Percentiles rank a stretch among this genome's conserved stretches.
phyloP scores from a whole-genome alignment of 331 rosid species.

The Telfairia occidentalis region DNA sequence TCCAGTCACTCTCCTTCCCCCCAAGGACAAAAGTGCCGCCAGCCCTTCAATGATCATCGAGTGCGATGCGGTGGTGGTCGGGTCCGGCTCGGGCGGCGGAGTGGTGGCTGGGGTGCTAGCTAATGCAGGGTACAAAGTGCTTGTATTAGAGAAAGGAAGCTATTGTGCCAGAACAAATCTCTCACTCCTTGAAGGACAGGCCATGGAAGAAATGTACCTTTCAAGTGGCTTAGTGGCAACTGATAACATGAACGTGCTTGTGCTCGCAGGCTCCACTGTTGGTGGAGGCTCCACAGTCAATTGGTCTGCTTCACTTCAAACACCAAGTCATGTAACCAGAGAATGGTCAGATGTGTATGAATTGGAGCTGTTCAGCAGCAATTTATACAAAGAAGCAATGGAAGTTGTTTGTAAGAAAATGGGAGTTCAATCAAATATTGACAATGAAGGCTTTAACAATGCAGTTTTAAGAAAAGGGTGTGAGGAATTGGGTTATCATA shows the following conservation, averaged over 20 bases:
- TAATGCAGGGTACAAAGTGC: conserved; percentile 57
- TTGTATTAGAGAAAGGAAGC: conserved; percentile 62
- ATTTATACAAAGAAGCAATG: conserved; percentile 49
- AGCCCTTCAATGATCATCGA: conserved; percentile 40
- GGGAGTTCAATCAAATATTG: conserved; percentile 56
- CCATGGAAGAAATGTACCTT: conserved; percentile 63
- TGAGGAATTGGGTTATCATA: conserved; percentile 55
- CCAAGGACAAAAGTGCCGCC: conserved; percentile 16
- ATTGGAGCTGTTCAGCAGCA: conserved; percentile 47
- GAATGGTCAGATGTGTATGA: conserved; percentile 47
- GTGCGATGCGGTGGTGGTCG: conserved; percentile 74
- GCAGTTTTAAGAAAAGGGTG: conserved; percentile 67
- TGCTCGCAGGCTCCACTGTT: conserved; percentile 64
- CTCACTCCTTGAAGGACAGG: conserved; percentile 65
- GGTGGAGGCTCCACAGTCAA: conserved; percentile 80
- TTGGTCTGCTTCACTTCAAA: conserved; percentile 57
- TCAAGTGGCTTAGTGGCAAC: conserved; percentile 49
- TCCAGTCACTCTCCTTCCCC: conserved; percentile 24
- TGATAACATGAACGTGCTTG: conserved; percentile 37
- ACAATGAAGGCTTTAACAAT: conserved; percentile 64
- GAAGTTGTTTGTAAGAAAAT: conserved; percentile 52
- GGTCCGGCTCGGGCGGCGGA: conserved; percentile 81
- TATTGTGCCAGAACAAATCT: conserved; percentile 64
- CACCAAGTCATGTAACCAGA: conserved; percentile 47
- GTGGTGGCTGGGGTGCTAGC: conserved; percentile 70